Evolutionary conservation across 1,284 basidiomycete genomes (phyloP).

Genomic region (Athelia psychrophila): DNA sequence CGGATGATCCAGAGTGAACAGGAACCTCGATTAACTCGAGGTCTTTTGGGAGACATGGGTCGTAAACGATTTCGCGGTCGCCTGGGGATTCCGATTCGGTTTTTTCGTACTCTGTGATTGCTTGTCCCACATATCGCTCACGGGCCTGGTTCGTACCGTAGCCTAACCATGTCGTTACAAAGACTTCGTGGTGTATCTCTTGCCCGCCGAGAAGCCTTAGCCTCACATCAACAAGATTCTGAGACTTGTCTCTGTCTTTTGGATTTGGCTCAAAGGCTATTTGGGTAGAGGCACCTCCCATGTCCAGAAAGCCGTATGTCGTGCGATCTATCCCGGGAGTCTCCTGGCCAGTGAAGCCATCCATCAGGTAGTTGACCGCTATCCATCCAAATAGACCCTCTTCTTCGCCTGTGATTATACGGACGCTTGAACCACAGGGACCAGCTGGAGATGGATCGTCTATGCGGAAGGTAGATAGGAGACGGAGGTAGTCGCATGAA

Average conservation of each 20-base stretch:
- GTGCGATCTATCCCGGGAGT: constrained; percentile 55
- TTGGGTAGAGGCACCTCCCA: constrained; percentile 98
- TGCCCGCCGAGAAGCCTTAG: constrained; percentile 83
- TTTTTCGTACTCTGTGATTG: constrained; percentile 58
- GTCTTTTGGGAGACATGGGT: constrained; percentile 89
- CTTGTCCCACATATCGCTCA: constrained; percentile 82
- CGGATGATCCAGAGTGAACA: constrained; percentile 36
- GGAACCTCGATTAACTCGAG: constrained; percentile 58
- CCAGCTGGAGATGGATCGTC: constrained; percentile 60
- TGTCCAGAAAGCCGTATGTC: constrained; percentile 98
- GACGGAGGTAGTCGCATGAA: constrained; percentile 76
- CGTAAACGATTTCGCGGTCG: constrained; percentile 51
- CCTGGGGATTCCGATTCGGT: constrained; percentile 38
- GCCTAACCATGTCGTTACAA: constrained; percentile 98
- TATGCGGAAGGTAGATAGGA: constrained; percentile 75
- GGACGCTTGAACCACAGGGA: constrained; percentile 86
- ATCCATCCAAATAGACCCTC: constrained; percentile 99
- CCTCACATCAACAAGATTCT: constrained; percentile 78
- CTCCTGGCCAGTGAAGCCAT: constrained; percentile 79
- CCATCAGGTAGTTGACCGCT: constrained; percentile 98
- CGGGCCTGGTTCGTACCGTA: constrained; percentile 97
- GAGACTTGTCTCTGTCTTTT: constrained; percentile 48
- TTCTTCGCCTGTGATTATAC: constrained; percentile 97
- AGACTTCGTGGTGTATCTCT: constrained; percentile 89
- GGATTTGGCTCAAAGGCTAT: constrained; percentile 89